Evolutionary conservation across 345 rosid species (phyloP).

Genomic region (Eucalyptus urophylla): DNA sequence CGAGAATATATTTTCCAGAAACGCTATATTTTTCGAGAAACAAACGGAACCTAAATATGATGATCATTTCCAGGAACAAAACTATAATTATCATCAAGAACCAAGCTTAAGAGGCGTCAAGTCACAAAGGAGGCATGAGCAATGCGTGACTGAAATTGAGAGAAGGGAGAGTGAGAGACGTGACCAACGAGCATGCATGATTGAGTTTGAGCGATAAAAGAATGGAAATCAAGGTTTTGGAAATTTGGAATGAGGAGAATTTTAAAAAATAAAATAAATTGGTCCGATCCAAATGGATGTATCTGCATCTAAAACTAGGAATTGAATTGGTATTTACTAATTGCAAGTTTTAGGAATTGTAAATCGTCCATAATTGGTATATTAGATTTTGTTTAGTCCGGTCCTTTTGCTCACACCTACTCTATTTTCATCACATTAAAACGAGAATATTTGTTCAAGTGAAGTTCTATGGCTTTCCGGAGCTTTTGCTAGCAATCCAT

Average conservation of each 20-base stretch:
- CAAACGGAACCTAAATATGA: background rate
- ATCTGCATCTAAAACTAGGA: background rate
- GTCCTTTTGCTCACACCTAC: no score
- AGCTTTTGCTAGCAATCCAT: background rate
- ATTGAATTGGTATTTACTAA: background rate
- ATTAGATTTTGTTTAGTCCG: no score
- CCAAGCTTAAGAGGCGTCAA: background rate
- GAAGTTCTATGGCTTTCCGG: background rate
- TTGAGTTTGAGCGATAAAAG: background rate
- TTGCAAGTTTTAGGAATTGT: background rate
- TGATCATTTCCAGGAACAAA: background rate
- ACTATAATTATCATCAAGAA: background rate
- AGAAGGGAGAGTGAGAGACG: background rate
- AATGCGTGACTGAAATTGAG: background rate
- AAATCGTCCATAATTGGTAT: no score
- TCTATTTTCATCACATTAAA: background rate
- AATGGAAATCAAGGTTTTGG: background rate
- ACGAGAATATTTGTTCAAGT: background rate
- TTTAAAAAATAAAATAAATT: background rate
- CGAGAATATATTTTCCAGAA: no score
- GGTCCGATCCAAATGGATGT: background rate
- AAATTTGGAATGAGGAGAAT: background rate
- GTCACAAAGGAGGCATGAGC: background rate
- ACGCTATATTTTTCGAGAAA: no score
- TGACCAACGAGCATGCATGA: background rate